Evolutionary conservation across 345 rosid species (phyloP).

Genomic region (thale cress (Arabidopsis thaliana)): TAIR10.1 NC_003076.8:25944501-25945000

Average conservation of each 20-base stretch:
- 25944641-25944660: slow-evolving; percentile 76
- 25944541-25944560: slow-evolving; percentile 61
- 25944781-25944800: slow-evolving; percentile 69
- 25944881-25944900: slow-evolving; percentile 55
- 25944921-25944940: slow-evolving; percentile 41
- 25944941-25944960: slow-evolving; percentile 57
- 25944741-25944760: slow-evolving; percentile 65
- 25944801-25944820: slow-evolving; percentile 73
- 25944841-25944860: slow-evolving; percentile 59
- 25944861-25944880: slow-evolving; percentile 52
- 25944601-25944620: slow-evolving; percentile 50
- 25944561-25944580: slow-evolving; percentile 65
- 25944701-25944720: slow-evolving; percentile 69
- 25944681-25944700: slow-evolving; percentile 69
- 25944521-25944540: slow-evolving; percentile 58
- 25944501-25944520: slow-evolving; percentile 78
- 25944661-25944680: slow-evolving; percentile 57
- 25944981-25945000: slow-evolving; percentile 61
- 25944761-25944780: slow-evolving; percentile 61
- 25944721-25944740: slow-evolving; percentile 60
- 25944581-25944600: slow-evolving; percentile 38
- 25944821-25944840: slow-evolving; percentile 75
- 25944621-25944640: slow-evolving; percentile 53
- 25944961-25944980: slow-evolving; percentile 56
- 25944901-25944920: slow-evolving; percentile 36